Base-by-base conservation (phyloP, 192 early-diverging fungal species). In the Entomortierella beljakovae region DNA sequence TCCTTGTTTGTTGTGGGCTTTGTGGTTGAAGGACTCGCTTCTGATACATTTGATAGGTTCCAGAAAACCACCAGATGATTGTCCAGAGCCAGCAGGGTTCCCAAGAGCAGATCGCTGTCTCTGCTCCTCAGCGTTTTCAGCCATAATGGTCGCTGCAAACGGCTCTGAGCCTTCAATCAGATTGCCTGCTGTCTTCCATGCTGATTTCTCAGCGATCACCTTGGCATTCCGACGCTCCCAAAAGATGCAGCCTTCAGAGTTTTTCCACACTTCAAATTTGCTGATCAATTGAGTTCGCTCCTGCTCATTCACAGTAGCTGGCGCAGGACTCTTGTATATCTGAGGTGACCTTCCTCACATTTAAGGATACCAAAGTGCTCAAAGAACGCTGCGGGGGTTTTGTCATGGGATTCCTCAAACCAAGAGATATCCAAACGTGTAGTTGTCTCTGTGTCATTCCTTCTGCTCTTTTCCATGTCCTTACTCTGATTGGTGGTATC, bases 181-280 rank as follows among this genome's bases (percentile, higher is more conserved):
- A 29, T 62, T 34, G 61, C 61, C 61, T 62, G 61, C 61, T 35
- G 48, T 62, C 43, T 49, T 62, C 61, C 61, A 62, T 34, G 61
- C 48, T 22, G 42, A 48, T 50, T 62, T 34, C 3, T 62, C 43
- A 5, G 61, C 61, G 48, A 62, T 22, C 42, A 29, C 48, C 20
- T 50, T 62, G 16, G 61, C 43, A 34, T 46, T 62, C 61, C 20
- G 28, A 9, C 48, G 32, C 46, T 62, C 61, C 61, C 61, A 62
- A 50, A 46, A 62, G 1, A 50, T 62, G 42, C 18, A 0, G 46
- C 11, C 20, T 51, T 51, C 61, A 51, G 61, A 52, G 15, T 52
- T 64, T 31, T 38, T 64, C 61, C 61, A 52, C 9, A 31, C 61
- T 52, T 64, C 61, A 52, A 64, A 64, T 2, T 64, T 52, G 49